These are phyloP conservation scores for Xylaria digitata DNA, from an alignment of 2,329 filamentous ascomycete genomes.

Conservation along the genomic window DNA sequence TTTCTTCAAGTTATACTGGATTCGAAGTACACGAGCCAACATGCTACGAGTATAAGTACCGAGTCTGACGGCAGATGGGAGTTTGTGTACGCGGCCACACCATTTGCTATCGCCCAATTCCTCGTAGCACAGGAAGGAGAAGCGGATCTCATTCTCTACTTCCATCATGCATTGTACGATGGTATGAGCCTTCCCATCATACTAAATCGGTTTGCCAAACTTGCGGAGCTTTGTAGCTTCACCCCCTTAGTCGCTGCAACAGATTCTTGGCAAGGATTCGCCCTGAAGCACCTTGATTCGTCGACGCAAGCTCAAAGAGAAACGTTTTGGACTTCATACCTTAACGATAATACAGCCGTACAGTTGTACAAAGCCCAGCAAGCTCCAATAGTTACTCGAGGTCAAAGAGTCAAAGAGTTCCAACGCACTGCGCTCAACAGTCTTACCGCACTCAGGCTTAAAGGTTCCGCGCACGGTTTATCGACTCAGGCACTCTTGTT, in stretches of 20 bases:
- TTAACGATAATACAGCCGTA: constrained; percentile 45
- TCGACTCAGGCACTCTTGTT: constrained; percentile 81
- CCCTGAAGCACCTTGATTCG: constrained; percentile 40
- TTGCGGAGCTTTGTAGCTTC: constrained; percentile 39
- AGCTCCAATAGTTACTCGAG: background rate
- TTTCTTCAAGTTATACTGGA: constrained; percentile 73
- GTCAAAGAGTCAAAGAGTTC: constrained; percentile 36
- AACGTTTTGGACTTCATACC: constrained; percentile 61
- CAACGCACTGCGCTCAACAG: constrained; percentile 36
- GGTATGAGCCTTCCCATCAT: constrained; percentile 79
- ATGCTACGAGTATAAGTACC: constrained; percentile 32
- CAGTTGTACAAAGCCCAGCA: background rate
- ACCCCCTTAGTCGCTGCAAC: background rate
- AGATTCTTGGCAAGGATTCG: constrained; percentile 45
- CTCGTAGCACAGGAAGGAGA: constrained; percentile 33
- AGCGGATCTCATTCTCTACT: constrained; percentile 62
- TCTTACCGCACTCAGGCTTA: constrained; percentile 37
- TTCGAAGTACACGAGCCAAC: constrained; percentile 49
- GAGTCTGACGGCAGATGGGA: constrained; percentile 41
- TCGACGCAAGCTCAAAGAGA: constrained; percentile 37
- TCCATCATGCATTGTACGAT: constrained; percentile 92
- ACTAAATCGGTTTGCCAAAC: constrained; percentile 56
- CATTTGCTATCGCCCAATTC: constrained; percentile 44
- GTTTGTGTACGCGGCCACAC: constrained; percentile 41
- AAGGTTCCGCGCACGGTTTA: constrained; percentile 61